Conservation (phyloP, 371 early-diverging fungal species). For the Parasitella parasitica region DNA sequence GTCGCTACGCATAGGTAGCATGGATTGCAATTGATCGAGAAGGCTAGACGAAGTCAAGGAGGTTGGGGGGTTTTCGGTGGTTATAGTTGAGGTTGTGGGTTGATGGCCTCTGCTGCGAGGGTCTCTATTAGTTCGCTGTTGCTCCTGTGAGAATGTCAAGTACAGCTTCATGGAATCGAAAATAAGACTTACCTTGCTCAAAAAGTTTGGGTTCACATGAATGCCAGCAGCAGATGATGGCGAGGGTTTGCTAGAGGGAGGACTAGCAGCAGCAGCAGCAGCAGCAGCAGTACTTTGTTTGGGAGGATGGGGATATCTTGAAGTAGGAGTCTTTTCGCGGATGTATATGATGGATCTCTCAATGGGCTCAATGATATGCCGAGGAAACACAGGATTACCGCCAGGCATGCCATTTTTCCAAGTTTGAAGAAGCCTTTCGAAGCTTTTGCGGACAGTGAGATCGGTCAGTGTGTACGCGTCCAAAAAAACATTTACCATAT, state of each 20-base stretch:
- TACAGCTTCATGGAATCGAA: too few species aligned
- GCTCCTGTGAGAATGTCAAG: slow-evolving; percentile 7
- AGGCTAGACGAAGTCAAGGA: slow-evolving; percentile 16
- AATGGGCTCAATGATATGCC: slow-evolving; percentile 53
- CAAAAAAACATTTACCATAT: slow-evolving; percentile 69
- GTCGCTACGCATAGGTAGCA: slow-evolving; percentile 12
- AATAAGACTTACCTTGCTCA: slow-evolving; percentile 44
- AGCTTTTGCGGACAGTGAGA: slow-evolving; percentile 55
- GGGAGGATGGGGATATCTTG: slow-evolving; percentile 22
- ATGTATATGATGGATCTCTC: slow-evolving; percentile 54
- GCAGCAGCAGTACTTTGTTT: neutral
- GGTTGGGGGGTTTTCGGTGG: neutral
- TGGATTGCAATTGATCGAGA: slow-evolving; percentile 27
- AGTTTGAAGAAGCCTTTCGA: slow-evolving; percentile 75
- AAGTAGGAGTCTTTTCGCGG: slow-evolving; percentile 25
- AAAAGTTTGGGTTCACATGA: slow-evolving; percentile 65
- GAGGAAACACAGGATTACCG: slow-evolving; percentile 63
- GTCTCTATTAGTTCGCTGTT: slow-evolving; percentile 14
- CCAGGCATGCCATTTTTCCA: slow-evolving; percentile 78
- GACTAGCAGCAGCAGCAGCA: slow-evolving; percentile 2
- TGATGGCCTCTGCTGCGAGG: slow-evolving; percentile 25
- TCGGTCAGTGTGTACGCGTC: slow-evolving; percentile 75
- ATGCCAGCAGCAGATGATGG: slow-evolving; percentile 28
- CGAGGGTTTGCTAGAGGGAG: neutral
- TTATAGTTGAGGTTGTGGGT: too few species aligned